Evolutionary conservation across 371 early-diverging fungal genomes (phyloP).

Genomic region (Batkoa obscura): DNA sequence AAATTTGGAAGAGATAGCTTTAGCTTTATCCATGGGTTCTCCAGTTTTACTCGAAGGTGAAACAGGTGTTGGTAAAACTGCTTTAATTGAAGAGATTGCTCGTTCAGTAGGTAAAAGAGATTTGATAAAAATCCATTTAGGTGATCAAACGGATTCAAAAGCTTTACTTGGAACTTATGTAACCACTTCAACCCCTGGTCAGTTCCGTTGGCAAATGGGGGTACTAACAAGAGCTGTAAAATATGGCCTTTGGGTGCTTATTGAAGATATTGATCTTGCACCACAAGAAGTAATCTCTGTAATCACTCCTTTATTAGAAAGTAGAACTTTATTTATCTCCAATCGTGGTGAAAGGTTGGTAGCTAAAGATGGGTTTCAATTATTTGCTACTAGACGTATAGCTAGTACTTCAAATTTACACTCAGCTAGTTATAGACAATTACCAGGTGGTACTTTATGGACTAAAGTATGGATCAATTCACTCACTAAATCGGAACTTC

Average conservation of each 20-base stretch:
- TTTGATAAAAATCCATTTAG: slow-evolving; percentile 90
- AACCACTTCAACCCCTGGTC: slow-evolving; percentile 76
- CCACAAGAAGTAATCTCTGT: slow-evolving; percentile 94
- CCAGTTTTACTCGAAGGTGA: slow-evolving; percentile 86
- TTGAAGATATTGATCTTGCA: slow-evolving; percentile 98
- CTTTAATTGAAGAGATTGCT: slow-evolving; percentile 81
- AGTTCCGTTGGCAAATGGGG: slow-evolving; percentile 93
- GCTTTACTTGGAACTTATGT: slow-evolving; percentile 94
- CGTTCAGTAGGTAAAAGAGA: slow-evolving; percentile 34
- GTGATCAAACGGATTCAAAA: slow-evolving; percentile 96
- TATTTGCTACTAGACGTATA: slow-evolving; percentile 82
- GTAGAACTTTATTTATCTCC: slow-evolving; percentile 78
- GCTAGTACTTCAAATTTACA: slow-evolving; percentile 17
- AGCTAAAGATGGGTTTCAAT: slow-evolving; percentile 81
- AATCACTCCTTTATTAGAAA: slow-evolving; percentile 87
- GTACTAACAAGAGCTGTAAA: slow-evolving; percentile 87
- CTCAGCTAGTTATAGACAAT: slow-evolving; percentile 22
- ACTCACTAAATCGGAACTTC: slow-evolving; percentile 37
- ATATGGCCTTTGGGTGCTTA: slow-evolving; percentile 94
- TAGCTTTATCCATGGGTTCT: slow-evolving; percentile 66
- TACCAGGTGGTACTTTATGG: slow-evolving; percentile 58
- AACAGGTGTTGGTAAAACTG: slow-evolving; percentile 91
- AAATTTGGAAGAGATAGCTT: slow-evolving; percentile 52
- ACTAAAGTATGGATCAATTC: slow-evolving; percentile 47
- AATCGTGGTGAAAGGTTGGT: slow-evolving; percentile 81